Evolutionary conservation across 306 rosid genomes (phyloP).

Genomic region (Ormosia emarginata): DNA sequence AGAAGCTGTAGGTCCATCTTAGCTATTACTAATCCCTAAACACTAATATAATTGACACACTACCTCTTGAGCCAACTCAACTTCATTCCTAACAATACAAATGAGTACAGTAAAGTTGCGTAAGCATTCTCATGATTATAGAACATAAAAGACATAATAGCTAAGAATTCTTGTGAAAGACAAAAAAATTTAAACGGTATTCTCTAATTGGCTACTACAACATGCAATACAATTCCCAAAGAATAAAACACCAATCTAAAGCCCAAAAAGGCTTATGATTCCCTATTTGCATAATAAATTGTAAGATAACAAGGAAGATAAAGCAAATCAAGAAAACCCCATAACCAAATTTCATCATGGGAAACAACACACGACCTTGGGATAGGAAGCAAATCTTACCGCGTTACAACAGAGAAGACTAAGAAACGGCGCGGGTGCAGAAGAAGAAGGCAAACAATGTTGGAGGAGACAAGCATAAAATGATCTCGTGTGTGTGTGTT

Average conservation of each 20-base stretch:
- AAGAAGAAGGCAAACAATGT: neutral
- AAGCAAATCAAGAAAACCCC: neutral
- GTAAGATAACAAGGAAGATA: neutral
- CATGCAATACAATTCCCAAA: neutral
- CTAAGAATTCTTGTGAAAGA: neutral
- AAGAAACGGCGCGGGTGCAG: constrained; percentile 24
- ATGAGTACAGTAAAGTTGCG: neutral
- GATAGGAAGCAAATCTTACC: constrained; percentile 25
- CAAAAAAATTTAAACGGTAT: neutral
- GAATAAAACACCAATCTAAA: neutral
- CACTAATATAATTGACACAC: neutral
- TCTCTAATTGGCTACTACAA: neutral
- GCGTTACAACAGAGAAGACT: neutral
- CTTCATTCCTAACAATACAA: neutral
- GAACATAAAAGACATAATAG: neutral
- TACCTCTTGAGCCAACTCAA: neutral
- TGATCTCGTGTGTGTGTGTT: neutral
- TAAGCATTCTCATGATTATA: neutral
- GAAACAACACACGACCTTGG: neutral
- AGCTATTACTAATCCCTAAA: neutral
- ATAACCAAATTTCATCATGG: neutral
- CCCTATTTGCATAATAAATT: neutral
- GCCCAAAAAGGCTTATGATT: neutral
- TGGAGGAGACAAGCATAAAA: neutral
- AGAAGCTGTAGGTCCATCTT: neutral